phyloP scores from a whole-genome alignment of 768 basidiomycete species.

The Suillus sp. region DNA sequence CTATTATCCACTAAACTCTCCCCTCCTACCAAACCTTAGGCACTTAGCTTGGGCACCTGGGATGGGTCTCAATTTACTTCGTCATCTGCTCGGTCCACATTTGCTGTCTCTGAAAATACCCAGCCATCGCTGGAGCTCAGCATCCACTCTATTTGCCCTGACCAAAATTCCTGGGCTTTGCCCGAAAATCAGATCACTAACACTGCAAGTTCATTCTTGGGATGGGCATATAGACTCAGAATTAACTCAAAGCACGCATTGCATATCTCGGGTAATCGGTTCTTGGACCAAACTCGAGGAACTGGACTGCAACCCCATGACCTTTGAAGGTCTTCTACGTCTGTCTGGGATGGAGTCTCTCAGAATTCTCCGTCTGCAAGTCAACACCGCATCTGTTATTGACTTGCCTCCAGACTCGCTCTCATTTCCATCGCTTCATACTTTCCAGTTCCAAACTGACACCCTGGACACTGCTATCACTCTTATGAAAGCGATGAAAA shows the following conservation, averaged over 20 bases:
- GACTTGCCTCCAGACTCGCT: constrained; percentile 1
- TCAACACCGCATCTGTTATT: not conserved
- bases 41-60: constrained; percentile 7
- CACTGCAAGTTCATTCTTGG: constrained; percentile 3
- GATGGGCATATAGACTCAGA: not conserved
- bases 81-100: constrained; percentile 8
- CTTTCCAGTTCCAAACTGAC: constrained; percentile 3
- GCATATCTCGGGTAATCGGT: constrained; percentile 3
- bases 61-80: constrained; percentile 1
- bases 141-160: constrained; percentile 2
- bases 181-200: constrained; percentile 4
- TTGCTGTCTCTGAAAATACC: constrained; percentile 5
- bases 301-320: constrained; percentile 6
- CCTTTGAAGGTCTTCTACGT: not conserved
- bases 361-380: not conserved
- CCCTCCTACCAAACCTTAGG: constrained; percentile 2
- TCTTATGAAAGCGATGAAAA: not conserved
- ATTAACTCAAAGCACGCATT: not conserved
- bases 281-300: constrained; percentile 7
- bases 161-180: constrained; percentile 1
- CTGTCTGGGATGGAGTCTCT: not conserved
- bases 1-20: constrained; percentile 3
- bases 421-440: constrained; percentile 1
- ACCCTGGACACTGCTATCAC: constrained; percentile 4
- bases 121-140: not conserved